Evolutionary conservation across 1,139 yeast genomes (phyloP).

Genomic region (Suhomyces choctaworum): DNA sequence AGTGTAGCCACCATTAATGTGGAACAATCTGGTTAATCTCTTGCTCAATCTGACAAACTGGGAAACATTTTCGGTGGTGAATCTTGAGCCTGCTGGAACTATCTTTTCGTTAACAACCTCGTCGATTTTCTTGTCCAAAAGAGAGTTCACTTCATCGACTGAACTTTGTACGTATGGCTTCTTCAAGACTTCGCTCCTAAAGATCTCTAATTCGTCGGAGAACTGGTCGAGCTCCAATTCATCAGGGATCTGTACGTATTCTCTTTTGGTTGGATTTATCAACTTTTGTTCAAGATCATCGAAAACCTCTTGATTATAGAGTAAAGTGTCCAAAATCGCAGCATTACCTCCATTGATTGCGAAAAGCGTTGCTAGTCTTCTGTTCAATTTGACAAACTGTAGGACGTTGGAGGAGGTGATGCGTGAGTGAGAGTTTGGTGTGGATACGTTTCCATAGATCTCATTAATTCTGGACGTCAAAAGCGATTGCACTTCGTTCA

Average conservation of each 20-base stretch:
- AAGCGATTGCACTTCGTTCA: constrained; percentile 17
- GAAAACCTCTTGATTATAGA: constrained; percentile 19
- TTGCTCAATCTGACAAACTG: constrained; percentile 18
- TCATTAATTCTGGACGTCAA: constrained; percentile 26
- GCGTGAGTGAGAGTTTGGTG: constrained; percentile 7
- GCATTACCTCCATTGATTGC: constrained; percentile 23
- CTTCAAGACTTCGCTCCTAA: constrained; percentile 15
- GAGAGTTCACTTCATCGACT: constrained; percentile 16
- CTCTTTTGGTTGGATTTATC: neutral
- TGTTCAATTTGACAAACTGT: constrained; percentile 17
- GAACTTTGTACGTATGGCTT: constrained; percentile 11
- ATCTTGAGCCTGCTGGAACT: constrained; percentile 4
- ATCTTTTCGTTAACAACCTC: constrained; percentile 14
- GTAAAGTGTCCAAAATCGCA: constrained; percentile 22
- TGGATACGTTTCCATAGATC: constrained; percentile 8
- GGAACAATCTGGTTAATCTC: constrained; percentile 20
- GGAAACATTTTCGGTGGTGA: constrained; percentile 10
- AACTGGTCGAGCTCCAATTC: constrained; percentile 23
- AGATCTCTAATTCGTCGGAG: constrained; percentile 16
- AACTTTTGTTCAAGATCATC: neutral
- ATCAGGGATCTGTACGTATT: constrained; percentile 26
- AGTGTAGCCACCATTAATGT: constrained; percentile 24
- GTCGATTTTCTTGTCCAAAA: constrained; percentile 24
- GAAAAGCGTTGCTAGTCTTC: constrained; percentile 19
- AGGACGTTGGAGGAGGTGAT: constrained; percentile 7